Evolutionary conservation across 768 basidiomycete species (phyloP), one percentile per base, ranked within the genome.

Genomic region (Pleurotus giganteus): DNA sequence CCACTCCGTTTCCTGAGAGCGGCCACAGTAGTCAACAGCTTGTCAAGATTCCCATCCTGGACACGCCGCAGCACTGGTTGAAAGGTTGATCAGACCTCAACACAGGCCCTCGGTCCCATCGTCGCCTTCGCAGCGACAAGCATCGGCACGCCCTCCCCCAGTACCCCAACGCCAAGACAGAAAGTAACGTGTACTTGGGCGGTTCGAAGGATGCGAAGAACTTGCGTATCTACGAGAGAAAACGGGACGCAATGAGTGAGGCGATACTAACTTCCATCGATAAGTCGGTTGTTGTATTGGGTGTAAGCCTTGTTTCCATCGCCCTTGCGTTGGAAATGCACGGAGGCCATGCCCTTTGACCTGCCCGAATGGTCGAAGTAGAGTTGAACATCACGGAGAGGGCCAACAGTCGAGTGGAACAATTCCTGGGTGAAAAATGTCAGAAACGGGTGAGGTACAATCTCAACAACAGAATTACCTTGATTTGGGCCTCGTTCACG

Each of bases 201-300:
- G 60, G 24, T 44, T 27, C 42, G 19, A 19, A 26, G 47, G 50
- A 23, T 43, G 21, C 39, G 57, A 51, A 34, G 54, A 55, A 55
- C 32, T 45, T 54, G 51, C 57, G 12, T 27, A 46, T 53, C 57
- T 57, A 58, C 51, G 56, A 50, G 24, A 45, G 31, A 68, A 63
- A 69, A 71, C 54, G 65, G 69, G 71, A 70, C 65, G 68, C 71
- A 66, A 74, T 63, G 69, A 68, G 70, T 61, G 68, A 78, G 79
- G 75, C 77, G 84, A 81, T 90, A 98, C 97, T 94, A 90, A 99
- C 97, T 97, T 79, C 94, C 94, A 88, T 99, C 97, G 85, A 99
- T 95, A 76, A 98, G 89, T 70, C 97, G 89, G 77, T 91, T 92
- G 83, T 99, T 93, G 80, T 98, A 99, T 61, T 91, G 84, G 63